Conservation (phyloP, 1,284 basidiomycete species). For the Blastosporella zonata region DNA sequence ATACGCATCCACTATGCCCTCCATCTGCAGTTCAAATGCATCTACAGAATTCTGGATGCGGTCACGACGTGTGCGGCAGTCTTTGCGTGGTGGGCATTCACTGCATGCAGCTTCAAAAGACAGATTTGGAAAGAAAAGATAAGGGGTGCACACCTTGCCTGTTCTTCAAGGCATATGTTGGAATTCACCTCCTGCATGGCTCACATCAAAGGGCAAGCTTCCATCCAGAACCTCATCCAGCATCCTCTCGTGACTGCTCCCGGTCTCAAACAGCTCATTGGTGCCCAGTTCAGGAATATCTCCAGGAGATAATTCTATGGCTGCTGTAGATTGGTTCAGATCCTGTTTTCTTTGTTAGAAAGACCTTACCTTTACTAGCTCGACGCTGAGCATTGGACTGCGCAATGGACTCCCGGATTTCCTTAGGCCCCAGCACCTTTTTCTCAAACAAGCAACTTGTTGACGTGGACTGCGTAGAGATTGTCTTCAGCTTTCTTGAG, state of each 20-base stretch:
- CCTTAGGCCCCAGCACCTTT: background rate
- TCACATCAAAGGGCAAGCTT: background rate
- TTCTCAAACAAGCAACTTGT: background rate
- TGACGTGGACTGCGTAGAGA: background rate
- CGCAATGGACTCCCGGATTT: background rate
- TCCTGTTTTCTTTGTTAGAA: too few relatives aligned
- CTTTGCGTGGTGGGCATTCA: background rate
- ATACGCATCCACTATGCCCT: background rate
- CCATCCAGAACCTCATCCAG: background rate
- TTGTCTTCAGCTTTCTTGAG: background rate
- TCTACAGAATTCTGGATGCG: background rate
- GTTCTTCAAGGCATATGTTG: background rate
- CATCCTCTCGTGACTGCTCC: too few relatives aligned
- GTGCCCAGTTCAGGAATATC: too few relatives aligned
- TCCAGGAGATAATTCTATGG: too few relatives aligned
- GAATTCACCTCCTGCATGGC: constrained; percentile 6
- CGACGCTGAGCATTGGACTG: background rate
- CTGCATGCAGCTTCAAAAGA: background rate
- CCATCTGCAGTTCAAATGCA: constrained; percentile 2
- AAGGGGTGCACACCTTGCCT: background rate
- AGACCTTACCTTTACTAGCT: background rate
- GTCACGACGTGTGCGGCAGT: background rate
- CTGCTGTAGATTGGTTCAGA: too few relatives aligned
- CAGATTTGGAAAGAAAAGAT: background rate
- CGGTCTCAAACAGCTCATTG: too few relatives aligned